Evolutionary conservation across 2,329 filamentous ascomycete species (phyloP), one percentile per base, ranked within the genome.

Genomic region (Drechslerella stenobrocha): DNA sequence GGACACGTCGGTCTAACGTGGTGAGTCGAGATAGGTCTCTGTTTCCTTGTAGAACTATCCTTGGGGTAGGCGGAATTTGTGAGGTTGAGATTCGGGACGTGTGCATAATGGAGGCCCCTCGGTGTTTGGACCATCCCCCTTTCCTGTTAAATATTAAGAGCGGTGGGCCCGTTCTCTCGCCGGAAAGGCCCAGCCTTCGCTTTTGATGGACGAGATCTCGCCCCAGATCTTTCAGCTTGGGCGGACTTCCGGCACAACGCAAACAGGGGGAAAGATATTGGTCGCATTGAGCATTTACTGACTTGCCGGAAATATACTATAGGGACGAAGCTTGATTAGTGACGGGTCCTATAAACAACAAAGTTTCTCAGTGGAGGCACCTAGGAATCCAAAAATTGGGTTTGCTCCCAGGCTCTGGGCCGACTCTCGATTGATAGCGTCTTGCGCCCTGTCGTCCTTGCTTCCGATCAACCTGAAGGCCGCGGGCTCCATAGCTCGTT

Each of bases 231-330:
- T 34, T 20, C 24, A 22, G 44, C n/a, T 28, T 42, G n/a, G n/a
- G n/a, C 28, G 45, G 52, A 37, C 35, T 35, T 46, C 44, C 26
- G 15, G 40, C 40, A 59, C 61, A 66, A 66, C 61, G 61, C 61
- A 66, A 53, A 52, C 18, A 28, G 24, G 52, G 22, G 53, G 37
- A 47, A n/a, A n/a, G 46, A 66, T 57, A 58, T 66, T 48, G 61
- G 55, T 51, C 30, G 47, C 45, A 37, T 34, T 52, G 46, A 42
- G 34, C 22, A 40, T 40, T 32, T 51, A 46, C 53, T 57, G 55
- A 57, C 50, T 46, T 28, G 37, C 44, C 53, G 52, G 30, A 32
- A 15, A 52, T 52, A 47, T 37, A 34, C 44, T 57, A 23, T 40
- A 56, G 45, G 32, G 26, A 44, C 34, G 42, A 53, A 50, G 44